A percentile compares a stretch with the other conserved stretches of the same genome.
These are phyloP conservation scores for Aspergillus conjunctus DNA, from an alignment of 495 filamentous ascomycete genomes.

Conservation along the genomic window DNA sequence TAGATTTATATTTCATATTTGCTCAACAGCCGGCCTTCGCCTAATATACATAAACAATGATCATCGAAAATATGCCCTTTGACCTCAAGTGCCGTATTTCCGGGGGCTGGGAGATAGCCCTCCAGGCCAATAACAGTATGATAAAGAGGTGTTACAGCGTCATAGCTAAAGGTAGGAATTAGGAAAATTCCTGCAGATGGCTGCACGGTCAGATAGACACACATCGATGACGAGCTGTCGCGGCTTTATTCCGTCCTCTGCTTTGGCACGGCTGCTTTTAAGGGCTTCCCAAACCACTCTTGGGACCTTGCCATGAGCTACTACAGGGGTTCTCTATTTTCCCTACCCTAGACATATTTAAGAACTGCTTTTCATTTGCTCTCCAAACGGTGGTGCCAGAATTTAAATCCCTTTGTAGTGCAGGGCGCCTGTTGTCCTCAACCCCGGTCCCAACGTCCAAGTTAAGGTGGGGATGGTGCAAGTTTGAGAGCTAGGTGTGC, in stretches of 20 bases:
- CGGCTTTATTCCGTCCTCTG: background rate
- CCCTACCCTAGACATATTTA: background rate
- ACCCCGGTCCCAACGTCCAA: slow-evolving; percentile 53
- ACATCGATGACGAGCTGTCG: background rate
- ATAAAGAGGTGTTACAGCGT: background rate
- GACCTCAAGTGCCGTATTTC: too few species aligned
- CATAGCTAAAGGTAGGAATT: background rate
- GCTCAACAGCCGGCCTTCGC: too few species aligned
- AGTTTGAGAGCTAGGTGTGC: slow-evolving; percentile 50
- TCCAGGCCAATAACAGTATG: background rate
- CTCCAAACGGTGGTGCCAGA: background rate
- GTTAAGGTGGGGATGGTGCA: slow-evolving; percentile 52
- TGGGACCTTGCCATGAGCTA: too few species aligned
- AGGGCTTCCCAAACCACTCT: background rate
- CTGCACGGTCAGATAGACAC: background rate
- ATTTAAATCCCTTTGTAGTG: slow-evolving; percentile 50
- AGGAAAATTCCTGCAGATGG: background rate
- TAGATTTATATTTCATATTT: background rate
- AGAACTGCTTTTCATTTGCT: background rate
- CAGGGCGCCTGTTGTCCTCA: slow-evolving; percentile 55
- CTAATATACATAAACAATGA: too few species aligned
- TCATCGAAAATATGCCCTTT: too few species aligned
- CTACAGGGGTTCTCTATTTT: too few species aligned
- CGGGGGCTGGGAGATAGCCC: too few species aligned
- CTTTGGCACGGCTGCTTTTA: background rate